Evolutionary conservation across 140 eudicot species (phyloP).

Genomic region (Bidens hawaiensis): DNA sequence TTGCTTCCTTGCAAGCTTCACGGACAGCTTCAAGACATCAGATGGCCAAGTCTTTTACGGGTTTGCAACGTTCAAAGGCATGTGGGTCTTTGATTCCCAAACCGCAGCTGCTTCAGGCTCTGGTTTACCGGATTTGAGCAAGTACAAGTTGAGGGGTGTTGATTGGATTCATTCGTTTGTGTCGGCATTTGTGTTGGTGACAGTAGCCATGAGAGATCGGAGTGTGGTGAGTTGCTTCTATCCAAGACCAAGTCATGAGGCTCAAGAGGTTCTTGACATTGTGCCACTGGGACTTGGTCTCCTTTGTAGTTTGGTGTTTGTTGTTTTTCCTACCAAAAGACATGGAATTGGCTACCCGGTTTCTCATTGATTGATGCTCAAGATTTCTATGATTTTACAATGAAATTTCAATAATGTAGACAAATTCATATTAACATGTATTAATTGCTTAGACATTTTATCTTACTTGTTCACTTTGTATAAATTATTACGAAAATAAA

Average conservation of each 20-base stretch:
- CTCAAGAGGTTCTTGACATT: constrained; percentile 53
- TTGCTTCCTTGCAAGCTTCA: constrained; percentile 79
- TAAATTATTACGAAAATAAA: constrained; percentile 14
- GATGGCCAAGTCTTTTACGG: constrained; percentile 81
- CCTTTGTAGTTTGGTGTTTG: constrained; percentile 65
- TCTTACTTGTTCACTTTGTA: neutral
- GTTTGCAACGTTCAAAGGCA: constrained; percentile 63
- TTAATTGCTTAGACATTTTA: neutral
- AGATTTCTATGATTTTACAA: neutral
- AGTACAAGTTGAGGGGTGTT: constrained; percentile 42
- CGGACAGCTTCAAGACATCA: constrained; percentile 70
- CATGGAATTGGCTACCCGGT: constrained; percentile 94
- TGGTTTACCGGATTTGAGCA: constrained; percentile 52
- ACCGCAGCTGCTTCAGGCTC: constrained; percentile 32
- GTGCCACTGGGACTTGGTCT: constrained; percentile 74
- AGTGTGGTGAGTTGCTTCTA: constrained; percentile 64
- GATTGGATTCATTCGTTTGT: constrained; percentile 67
- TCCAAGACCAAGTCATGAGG: constrained; percentile 60
- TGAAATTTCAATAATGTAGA: neutral
- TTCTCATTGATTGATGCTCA: constrained; percentile 25
- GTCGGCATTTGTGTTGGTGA: constrained; percentile 64
- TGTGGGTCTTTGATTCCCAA: constrained; percentile 67
- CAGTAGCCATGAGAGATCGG: constrained; percentile 61
- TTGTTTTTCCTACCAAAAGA: constrained; percentile 66
- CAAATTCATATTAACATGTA: neutral